These are phyloP conservation scores for Fusarium pininemorale DNA, from an alignment of 2,329 filamentous ascomycete species.

Conservation along the genomic window DNA sequence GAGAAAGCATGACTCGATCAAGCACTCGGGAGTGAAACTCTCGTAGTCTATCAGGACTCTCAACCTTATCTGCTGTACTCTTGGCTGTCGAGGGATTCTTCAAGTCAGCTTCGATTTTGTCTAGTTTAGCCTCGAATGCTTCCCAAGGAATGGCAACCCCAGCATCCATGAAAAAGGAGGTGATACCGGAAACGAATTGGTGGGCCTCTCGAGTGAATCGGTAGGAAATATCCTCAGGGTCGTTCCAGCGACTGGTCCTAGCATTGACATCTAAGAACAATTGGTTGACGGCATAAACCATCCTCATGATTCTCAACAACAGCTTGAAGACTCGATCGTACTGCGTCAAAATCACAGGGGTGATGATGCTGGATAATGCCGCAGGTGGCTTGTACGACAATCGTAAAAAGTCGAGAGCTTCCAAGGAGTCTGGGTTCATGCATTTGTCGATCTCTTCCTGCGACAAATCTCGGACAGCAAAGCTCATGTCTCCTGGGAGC, in stretches of 20 bases:
- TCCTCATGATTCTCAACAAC: constrained; percentile 78
- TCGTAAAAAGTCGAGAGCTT: constrained; percentile 92
- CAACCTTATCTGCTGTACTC: constrained; percentile 41
- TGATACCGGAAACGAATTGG: constrained; percentile 78
- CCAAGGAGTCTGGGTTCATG: constrained; percentile 82
- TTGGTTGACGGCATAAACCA: constrained; percentile 78
- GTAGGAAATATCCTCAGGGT: constrained; percentile 53
- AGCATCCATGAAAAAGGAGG: constrained; percentile 81
- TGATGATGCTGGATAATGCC: constrained; percentile 78
- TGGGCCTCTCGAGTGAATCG: constrained; percentile 80
- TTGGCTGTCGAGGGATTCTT: constrained; percentile 52
- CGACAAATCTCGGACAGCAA: constrained; percentile 83
- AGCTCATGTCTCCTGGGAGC: constrained; percentile 78
- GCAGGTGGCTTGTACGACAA: constrained; percentile 83
- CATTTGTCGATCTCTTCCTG: constrained; percentile 82
- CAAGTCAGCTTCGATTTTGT: constrained; percentile 68
- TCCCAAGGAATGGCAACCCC: constrained; percentile 80
- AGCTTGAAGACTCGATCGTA: constrained; percentile 89
- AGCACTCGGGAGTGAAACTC: constrained; percentile 77
- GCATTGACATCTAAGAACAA: constrained; percentile 67
- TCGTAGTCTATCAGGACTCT: constrained; percentile 72
- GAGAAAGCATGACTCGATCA: constrained; percentile 76
- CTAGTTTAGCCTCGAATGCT: constrained; percentile 72
- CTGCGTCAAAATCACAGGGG: constrained; percentile 72
- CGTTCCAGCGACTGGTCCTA: constrained; percentile 47